Percentiles rank a stretch among this genome's conserved stretches.
phyloP scores from a whole-genome alignment of 2,329 filamentous ascomycete genomes.

The Fusarium brevicatenulatum region DNA sequence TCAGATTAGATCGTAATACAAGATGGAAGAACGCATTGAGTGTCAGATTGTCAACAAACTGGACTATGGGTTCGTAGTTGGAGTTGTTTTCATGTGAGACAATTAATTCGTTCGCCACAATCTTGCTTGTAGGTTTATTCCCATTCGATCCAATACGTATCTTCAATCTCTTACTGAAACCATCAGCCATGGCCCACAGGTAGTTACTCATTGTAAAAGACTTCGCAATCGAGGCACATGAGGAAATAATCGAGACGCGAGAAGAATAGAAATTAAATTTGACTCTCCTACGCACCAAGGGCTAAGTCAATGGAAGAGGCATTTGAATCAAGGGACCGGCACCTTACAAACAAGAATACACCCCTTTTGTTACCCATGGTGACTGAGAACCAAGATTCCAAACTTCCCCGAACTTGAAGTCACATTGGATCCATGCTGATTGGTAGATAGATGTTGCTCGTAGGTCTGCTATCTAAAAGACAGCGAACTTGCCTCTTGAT shows the following conservation, averaged over 20 bases:
- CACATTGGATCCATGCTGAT: neutral
- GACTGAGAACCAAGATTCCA: conserved; percentile 22
- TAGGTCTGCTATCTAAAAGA: neutral
- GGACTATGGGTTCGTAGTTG: neutral
- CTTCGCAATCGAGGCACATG: neutral
- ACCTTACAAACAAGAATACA: neutral
- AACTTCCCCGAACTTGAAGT: neutral
- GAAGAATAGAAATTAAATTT: neutral
- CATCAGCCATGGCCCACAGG: neutral
- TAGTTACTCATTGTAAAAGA: neutral
- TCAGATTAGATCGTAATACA: neutral
- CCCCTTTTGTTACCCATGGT: conserved; percentile 26
- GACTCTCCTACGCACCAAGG: neutral
- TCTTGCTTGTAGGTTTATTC: neutral
- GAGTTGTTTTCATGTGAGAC: neutral
- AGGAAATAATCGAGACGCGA: neutral
- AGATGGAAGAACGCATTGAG: neutral
- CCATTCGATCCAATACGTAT: neutral
- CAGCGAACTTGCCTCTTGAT: neutral
- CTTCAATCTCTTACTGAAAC: neutral
- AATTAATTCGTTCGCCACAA: neutral
- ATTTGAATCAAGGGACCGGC: conserved; percentile 24
- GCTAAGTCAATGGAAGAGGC: neutral
- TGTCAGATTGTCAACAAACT: neutral
- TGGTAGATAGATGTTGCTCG: neutral